These are phyloP conservation scores for Phragmites australis DNA, from an alignment of 176 grass and related monocot species.

Conservation along the genomic window DNA sequence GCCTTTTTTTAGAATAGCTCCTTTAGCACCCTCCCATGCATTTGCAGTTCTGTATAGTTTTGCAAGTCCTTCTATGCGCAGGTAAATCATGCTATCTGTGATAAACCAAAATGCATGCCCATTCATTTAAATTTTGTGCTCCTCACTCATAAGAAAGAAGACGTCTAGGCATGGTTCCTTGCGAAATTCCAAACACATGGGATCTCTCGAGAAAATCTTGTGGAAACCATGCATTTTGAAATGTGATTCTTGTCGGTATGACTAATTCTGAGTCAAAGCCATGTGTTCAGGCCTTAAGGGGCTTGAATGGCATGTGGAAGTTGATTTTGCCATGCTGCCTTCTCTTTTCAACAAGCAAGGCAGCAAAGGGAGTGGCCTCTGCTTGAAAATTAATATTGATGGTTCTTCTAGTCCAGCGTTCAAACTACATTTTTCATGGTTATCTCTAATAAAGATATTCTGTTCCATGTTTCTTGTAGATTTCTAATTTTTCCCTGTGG, in stretches of 20 bases:
- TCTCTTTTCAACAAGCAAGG: not conserved
- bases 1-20: not conserved
- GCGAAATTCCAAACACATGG: not conserved
- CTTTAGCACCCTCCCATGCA: not conserved
- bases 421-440: no score
- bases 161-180: not conserved
- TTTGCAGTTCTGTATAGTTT: not conserved
- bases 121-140: not conserved
- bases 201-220: not conserved
- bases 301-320: not conserved
- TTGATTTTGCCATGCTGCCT: no score
- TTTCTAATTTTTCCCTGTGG: not conserved
- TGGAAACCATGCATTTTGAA: no score
- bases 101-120: no score
- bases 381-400: not conserved
- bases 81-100: no score
- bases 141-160: not conserved
- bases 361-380: no score
- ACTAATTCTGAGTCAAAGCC: not conserved
- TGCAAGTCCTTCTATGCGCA: no score
- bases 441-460: no score
- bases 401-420: no score
- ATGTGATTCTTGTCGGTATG: not conserved
- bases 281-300: slow-evolving; percentile 22
- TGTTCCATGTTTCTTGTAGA: not conserved